Percentiles rank a stretch among this genome's conserved stretches.
Conservation (phyloP, 1,284 basidiomycete species). For the Cutaneotrichosporon spelunceum region DNA sequence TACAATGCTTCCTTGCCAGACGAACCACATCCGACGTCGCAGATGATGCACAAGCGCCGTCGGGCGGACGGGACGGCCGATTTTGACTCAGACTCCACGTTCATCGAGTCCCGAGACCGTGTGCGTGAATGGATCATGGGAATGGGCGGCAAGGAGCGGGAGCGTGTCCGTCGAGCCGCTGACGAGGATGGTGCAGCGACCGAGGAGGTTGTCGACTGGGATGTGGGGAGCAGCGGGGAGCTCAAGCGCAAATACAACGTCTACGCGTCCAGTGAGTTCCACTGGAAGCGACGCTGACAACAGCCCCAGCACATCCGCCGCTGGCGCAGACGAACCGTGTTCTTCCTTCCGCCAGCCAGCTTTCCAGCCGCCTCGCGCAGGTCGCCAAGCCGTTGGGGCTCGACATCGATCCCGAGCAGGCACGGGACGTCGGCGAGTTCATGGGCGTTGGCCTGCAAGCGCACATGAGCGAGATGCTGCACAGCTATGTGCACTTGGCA, state of each 20-base stretch:
- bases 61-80: slow-evolving; percentile 36
- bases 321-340: slow-evolving; percentile 26
- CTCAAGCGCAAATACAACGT: slow-evolving; percentile 25
- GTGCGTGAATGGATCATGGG: slow-evolving; percentile 44
- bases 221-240: slow-evolving; percentile 6
- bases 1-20: slow-evolving; percentile 44
- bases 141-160: slow-evolving; percentile 37
- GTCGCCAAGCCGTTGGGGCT: slow-evolving; percentile 39
- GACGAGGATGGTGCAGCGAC: slow-evolving; percentile 23
- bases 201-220: slow-evolving; percentile 12
- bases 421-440: slow-evolving; percentile 45
- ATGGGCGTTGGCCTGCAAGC: slow-evolving; percentile 45
- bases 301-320: slow-evolving; percentile 24
- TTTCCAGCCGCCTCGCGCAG: slow-evolving; percentile 33
- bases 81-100: slow-evolving; percentile 38
- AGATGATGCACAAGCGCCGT: slow-evolving; percentile 33
- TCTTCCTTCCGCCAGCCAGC: slow-evolving; percentile 41
- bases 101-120: slow-evolving; percentile 38
- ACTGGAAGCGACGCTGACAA: neutral
- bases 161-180: slow-evolving; percentile 27
- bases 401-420: slow-evolving; percentile 27
- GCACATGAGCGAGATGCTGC: slow-evolving; percentile 41
- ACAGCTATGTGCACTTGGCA: slow-evolving; percentile 37
- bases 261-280: slow-evolving; percentile 19
- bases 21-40: slow-evolving; percentile 25